Base-by-base conservation (phyloP, 2,329 filamentous ascomycete genomes). In the Seiridium unicorne region DNA sequence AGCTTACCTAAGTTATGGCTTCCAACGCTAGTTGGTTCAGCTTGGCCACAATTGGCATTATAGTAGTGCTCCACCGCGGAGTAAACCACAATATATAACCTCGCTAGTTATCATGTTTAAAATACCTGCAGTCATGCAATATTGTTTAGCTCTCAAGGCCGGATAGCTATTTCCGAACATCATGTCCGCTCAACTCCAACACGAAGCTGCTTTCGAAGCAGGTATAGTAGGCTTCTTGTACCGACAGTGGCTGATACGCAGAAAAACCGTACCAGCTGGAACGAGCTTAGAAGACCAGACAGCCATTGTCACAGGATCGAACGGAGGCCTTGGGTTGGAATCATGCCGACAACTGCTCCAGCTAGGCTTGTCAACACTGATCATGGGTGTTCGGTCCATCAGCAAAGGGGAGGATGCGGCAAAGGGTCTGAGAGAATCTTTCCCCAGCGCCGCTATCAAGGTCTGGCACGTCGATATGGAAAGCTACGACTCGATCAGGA, bases 401-500 rank as follows among this genome's bases (percentile, higher is more conserved):
- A 61, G 68, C 4, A 80, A 76, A 53, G 82, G 82, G 6, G 72
- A 81, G 36, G 68, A 63, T 0, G 81, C 79, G 3, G 75, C 75
- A 0, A 51, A 64, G 0, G 64, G 65, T 18, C 70, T 81, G 11
- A 68, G 67, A 13, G 44, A 57, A 5, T 46, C 63, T 5, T 68
- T 69, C 49, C 73, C 73, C 1, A 62, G 62, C 0, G 76, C 77
- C 2, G 70, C 49, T 0, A 73, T 84, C 10, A 72, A 81, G 9
- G 80, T 85, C 8, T 84, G 79, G 80, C 8, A 67, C 2, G 64
- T 85, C n/a, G 80, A 85, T 51, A 78, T 84, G 75, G 57, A 60
- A 4, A 77, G 73, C 0, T 81, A 83, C 55, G 68, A 73, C 2
- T 82, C 79, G 1, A 69, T 84, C 1, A 70, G 72, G 36, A 66